Percentiles rank a stretch among this genome's conserved stretches.
phyloP scores from a whole-genome alignment of 176 grass and related monocot genomes.

The Elymus sibiricus region DNA sequence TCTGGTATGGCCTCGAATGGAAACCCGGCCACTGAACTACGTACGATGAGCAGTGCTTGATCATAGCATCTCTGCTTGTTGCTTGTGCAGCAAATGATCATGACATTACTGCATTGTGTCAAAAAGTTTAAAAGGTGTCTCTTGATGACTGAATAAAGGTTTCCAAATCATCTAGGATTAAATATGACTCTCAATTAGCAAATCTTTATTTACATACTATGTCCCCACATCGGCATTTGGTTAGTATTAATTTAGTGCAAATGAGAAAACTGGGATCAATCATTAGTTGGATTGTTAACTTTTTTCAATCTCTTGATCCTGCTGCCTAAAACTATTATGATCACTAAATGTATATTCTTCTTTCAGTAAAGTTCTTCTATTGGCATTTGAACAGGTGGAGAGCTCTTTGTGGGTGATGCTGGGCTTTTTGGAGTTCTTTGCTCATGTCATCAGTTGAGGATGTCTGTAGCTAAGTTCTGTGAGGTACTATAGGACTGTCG shows the following conservation, averaged over 20 bases:
- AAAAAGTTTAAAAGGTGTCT: not conserved
- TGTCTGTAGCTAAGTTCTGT: constrained; percentile 91
- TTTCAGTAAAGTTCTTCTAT: constrained; percentile 2
- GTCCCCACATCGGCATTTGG: not conserved
- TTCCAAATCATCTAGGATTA: not conserved
- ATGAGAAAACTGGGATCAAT: constrained; percentile 8
- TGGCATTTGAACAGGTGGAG: constrained; percentile 63
- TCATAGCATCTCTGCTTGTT: not conserved
- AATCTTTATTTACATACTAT: not conserved
- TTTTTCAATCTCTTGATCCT: constrained; percentile 3
- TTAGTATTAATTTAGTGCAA: not conserved
- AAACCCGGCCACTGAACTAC: not conserved
- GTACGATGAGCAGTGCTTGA: not conserved
- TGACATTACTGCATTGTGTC: not conserved
- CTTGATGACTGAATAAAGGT: not conserved
- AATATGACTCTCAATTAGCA: not conserved
- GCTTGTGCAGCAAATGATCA: not conserved
- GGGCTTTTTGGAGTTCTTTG: constrained; percentile 77
- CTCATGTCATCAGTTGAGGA: constrained; percentile 64
- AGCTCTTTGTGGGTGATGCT: constrained; percentile 61
- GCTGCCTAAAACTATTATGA: not conserved
- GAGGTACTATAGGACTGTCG: constrained; percentile 50
- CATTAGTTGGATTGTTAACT: constrained; percentile 1
- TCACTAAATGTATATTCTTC: not conserved
- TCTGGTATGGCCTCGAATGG: constrained; percentile 12